Percentiles rank a stretch among this genome's conserved stretches.
Conservation (phyloP, 257 asterid species). For the Penstemon eatonii region DNA sequence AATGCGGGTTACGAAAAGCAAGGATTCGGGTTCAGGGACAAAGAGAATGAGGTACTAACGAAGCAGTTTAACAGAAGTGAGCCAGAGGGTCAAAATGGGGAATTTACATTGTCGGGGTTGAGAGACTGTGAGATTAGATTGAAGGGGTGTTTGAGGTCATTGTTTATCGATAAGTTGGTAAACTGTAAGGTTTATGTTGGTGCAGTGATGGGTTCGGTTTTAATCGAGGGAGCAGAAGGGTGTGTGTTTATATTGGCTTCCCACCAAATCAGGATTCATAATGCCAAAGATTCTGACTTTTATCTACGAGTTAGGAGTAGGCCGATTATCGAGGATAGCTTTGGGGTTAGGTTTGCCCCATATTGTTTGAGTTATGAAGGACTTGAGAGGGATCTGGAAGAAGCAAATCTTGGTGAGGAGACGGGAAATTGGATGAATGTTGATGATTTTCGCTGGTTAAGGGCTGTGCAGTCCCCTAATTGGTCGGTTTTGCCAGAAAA, state of each 20-base stretch:
- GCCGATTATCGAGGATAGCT: constrained; percentile 84
- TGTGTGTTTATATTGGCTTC: constrained; percentile 68
- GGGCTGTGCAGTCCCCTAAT: constrained; percentile 86
- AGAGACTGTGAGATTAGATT: constrained; percentile 63
- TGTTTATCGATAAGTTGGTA: constrained; percentile 52
- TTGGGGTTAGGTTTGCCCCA: constrained; percentile 69
- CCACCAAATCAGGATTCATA: constrained; percentile 84
- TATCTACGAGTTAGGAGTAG: constrained; percentile 84
- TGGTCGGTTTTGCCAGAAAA: constrained; percentile 72
- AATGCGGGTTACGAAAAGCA: constrained; percentile 25
- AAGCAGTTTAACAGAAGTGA: constrained; percentile 48
- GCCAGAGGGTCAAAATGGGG: constrained; percentile 47
- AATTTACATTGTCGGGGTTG: constrained; percentile 64
- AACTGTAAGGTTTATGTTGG: constrained; percentile 50
- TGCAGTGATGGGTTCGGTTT: constrained; percentile 46
- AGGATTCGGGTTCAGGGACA: constrained; percentile 60
- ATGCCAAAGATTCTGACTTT: constrained; percentile 69
- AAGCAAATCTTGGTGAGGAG: constrained; percentile 78
- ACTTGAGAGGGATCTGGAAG: constrained; percentile 58
- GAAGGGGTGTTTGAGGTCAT: constrained; percentile 72
- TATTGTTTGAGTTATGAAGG: constrained; percentile 66
- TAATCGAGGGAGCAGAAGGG: constrained; percentile 60
- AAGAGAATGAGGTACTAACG: constrained; percentile 44
- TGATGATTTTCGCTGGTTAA: constrained; percentile 88
- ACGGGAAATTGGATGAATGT: constrained; percentile 83